phyloP scores from a whole-genome alignment of 306 rosid species.

The Pyrus pyrifolia region DNA sequence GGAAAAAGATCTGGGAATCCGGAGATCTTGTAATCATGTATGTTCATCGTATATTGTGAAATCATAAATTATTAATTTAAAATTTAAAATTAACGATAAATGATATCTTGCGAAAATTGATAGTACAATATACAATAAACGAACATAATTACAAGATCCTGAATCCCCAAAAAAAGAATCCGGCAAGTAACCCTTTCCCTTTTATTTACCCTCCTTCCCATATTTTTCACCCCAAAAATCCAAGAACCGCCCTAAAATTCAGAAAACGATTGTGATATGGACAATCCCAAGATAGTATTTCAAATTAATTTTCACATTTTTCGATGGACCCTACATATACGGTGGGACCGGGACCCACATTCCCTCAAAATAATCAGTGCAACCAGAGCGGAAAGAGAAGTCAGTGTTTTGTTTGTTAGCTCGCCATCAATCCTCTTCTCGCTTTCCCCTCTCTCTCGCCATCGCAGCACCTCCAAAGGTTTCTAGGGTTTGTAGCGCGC shows the following conservation, averaged over 20 bases:
- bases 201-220: not conserved
- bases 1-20: accelerated
- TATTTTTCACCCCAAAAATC: no score
- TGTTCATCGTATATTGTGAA: accelerated
- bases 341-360: slow-evolving; percentile 25
- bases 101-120: accelerated
- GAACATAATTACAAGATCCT: accelerated
- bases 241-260: not conserved
- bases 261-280: slow-evolving; percentile 8
- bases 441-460: slow-evolving; percentile 13
- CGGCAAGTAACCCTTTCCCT: no score
- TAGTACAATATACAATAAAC: accelerated
- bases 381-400: slow-evolving; percentile 44
- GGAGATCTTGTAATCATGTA: accelerated
- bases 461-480: not conserved
- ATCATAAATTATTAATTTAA: accelerated
- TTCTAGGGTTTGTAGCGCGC: slow-evolving; percentile 40
- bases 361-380: slow-evolving; percentile 57
- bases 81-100: no score
- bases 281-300: slow-evolving; percentile 1
- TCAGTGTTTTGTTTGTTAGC: slow-evolving; percentile 3
- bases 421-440: not conserved
- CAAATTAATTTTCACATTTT: not conserved
- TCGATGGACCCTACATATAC: not conserved
- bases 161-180: no score